These are phyloP conservation scores for Komagataella pseudopastoris DNA, from an alignment of 805 yeast genomes.

Conservation along the genomic window DNA sequence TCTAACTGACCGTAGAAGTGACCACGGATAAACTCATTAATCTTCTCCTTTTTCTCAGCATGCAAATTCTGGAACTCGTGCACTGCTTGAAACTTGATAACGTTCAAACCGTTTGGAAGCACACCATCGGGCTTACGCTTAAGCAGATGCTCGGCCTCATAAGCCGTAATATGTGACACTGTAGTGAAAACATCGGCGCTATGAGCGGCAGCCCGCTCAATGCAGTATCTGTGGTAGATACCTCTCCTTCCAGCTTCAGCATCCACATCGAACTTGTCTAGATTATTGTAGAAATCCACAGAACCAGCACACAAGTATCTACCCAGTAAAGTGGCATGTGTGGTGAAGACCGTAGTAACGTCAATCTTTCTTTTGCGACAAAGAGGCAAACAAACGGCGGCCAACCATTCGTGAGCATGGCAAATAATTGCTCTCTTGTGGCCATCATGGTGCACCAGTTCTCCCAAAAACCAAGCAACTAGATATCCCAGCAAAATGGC, in stretches of 20 bases:
- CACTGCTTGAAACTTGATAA: constrained; percentile 90
- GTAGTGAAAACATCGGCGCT: constrained; percentile 95
- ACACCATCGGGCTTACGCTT: constrained; percentile 98
- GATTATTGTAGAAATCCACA: constrained; percentile 88
- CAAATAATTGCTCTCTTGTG: constrained; percentile 74
- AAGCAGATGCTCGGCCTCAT: constrained; percentile 81
- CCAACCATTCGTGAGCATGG: constrained; percentile 97
- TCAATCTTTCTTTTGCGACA: constrained; percentile 87
- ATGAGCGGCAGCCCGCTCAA: constrained; percentile 94
- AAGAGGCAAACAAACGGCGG: constrained; percentile 89
- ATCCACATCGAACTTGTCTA: constrained; percentile 82
- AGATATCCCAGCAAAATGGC: constrained; percentile 87
- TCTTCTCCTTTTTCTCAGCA: constrained; percentile 81
- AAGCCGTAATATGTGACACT: constrained; percentile 95
- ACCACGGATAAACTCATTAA: constrained; percentile 89
- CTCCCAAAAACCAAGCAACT: constrained; percentile 96
- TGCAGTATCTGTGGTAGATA: constrained; percentile 91
- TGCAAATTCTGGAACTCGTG: constrained; percentile 97
- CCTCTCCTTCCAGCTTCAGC: constrained; percentile 98
- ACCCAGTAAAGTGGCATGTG: constrained; percentile 93
- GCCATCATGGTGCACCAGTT: constrained; percentile 70
- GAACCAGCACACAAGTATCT: constrained; percentile 94
- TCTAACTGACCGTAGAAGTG: constrained; percentile 96
- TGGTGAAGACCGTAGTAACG: constrained; percentile 89
- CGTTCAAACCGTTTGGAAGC: constrained; percentile 91